Evolutionary conservation across 2,329 filamentous ascomycete genomes (phyloP), one percentile per base, ranked within the genome.

Genomic region (Fusarium sp.): DNA sequence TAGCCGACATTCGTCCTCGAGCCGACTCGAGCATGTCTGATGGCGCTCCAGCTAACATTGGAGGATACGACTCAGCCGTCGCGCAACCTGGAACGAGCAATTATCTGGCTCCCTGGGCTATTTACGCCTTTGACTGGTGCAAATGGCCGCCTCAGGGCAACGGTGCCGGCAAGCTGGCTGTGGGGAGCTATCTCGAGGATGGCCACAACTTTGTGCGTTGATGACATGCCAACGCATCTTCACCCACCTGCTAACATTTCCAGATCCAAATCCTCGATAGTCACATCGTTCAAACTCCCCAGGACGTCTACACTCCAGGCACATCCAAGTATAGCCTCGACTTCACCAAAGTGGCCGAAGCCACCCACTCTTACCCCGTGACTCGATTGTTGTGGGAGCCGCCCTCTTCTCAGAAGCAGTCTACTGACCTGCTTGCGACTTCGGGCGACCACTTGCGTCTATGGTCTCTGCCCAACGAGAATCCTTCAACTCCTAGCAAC

Each of bases 51-150:
- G 92, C 91, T 83, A 82, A 87, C 83, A 75, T 88, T 47, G 86
- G 89, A 52, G 86, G 89, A 61, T 93, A 93, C 80, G 93, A 95
- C 79, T 87, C 91, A 61, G 90, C 90, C 72, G 90, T 90, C 80
- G 81, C 90, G 71, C 86, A 90, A 83, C 82, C 92, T 81, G 83
- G 94, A 81, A 97, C 96, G 73, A 97, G 95, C 87, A 98, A 96
- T 82, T 98, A 98, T 81, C 85, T 97, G 72, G 95, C 96, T 6
- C 95, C 96, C 0, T 99, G 97, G 95, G 93, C 95, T 15, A 92
- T 97, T 65, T 99, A 98, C 82, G 96, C 97, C 14, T 96, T 97
- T 79, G 97, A 99, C 85, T 99, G 97, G 97, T 99, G 97, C 86
- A 99, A 99, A 84, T 99, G 97, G 96, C 91, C 94, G 17, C 92